phyloP scores from a whole-genome alignment of 73 alveolate species.

The Paramecium sonneborni region DNA sequence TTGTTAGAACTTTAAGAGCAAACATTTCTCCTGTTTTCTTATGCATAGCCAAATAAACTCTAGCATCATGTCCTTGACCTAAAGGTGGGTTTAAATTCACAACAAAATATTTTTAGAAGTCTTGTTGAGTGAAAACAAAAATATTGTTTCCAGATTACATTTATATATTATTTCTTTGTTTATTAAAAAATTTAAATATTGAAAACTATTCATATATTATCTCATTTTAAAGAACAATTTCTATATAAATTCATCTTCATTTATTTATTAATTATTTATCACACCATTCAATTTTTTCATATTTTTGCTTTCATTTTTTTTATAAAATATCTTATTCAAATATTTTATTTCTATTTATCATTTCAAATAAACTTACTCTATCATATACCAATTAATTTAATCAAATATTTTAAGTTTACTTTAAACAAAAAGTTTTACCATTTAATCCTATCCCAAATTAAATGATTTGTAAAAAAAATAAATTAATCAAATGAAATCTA shows the following conservation, averaged over 20 bases:
- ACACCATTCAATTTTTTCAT: too few species aligned
- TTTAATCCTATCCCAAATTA: too few species aligned
- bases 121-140: conserved; percentile 42
- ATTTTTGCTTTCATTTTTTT: too few species aligned
- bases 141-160: conserved; percentile 13
- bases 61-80: conserved; percentile 40
- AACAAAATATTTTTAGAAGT: background rate
- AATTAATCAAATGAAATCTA: too few species aligned
- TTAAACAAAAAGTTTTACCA: too few species aligned
- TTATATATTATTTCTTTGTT: background rate
- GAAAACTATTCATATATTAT: background rate
- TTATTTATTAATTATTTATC: background rate
- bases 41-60: conserved; percentile 53
- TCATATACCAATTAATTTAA: too few species aligned
- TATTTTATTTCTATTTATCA: too few species aligned
- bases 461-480: too few species aligned
- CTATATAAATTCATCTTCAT: background rate
- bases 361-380: too few species aligned
- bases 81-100: background rate
- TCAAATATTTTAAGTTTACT: too few species aligned
- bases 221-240: background rate
- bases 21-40: conserved; percentile 8
- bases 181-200: background rate
- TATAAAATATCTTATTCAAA: background rate
- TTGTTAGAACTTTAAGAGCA: conserved; percentile 24